Percentiles rank a stretch among this genome's conserved stretches.
Conservation (phyloP, 192 early-diverging fungal species). For the Martensiomyces pterosporus region DNA sequence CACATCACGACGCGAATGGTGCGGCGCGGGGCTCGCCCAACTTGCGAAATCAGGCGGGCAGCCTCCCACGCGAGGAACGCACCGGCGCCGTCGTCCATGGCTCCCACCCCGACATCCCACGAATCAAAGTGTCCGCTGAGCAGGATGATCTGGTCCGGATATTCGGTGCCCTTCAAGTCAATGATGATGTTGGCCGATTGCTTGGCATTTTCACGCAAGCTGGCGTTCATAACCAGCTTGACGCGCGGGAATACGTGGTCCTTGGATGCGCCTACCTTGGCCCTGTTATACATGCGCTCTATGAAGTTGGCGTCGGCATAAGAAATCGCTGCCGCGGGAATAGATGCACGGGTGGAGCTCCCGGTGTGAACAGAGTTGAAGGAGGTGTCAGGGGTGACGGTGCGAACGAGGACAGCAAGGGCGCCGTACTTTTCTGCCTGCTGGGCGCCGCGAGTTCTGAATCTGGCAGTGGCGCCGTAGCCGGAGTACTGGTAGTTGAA, state of each 20-base stretch:
- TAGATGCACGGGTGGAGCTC: constrained; percentile 39
- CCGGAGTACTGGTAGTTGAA: constrained; percentile 46
- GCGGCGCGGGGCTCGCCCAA: constrained; percentile 41
- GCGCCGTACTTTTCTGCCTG: constrained; percentile 52
- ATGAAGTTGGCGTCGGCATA: constrained; percentile 54
- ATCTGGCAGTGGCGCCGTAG: constrained; percentile 16
- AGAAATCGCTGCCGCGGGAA: constrained; percentile 56
- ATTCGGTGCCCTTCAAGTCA: constrained; percentile 51
- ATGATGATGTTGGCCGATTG: constrained; percentile 55
- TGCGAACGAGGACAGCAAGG: constrained; percentile 51
- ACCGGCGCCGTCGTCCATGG: constrained; percentile 59
- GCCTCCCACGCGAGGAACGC: constrained; percentile 54
- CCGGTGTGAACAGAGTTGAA: constrained; percentile 56
- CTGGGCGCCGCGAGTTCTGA: constrained; percentile 27
- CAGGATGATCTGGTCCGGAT: constrained; percentile 51
- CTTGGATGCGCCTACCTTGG: constrained; percentile 19
- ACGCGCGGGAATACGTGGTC: constrained; percentile 49
- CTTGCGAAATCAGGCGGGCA: constrained; percentile 27
- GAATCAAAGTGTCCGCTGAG: constrained; percentile 58
- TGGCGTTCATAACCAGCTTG: constrained; percentile 48
- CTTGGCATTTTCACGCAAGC: constrained; percentile 27
- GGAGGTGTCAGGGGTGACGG: constrained; percentile 46
- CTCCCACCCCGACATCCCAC: constrained; percentile 56
- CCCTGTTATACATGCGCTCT: constrained; percentile 48
- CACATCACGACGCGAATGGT: constrained; percentile 61